These are phyloP conservation scores for Cantharellus cinnabarinus DNA, from an alignment of 768 basidiomycete species.

Conservation along the genomic window DNA sequence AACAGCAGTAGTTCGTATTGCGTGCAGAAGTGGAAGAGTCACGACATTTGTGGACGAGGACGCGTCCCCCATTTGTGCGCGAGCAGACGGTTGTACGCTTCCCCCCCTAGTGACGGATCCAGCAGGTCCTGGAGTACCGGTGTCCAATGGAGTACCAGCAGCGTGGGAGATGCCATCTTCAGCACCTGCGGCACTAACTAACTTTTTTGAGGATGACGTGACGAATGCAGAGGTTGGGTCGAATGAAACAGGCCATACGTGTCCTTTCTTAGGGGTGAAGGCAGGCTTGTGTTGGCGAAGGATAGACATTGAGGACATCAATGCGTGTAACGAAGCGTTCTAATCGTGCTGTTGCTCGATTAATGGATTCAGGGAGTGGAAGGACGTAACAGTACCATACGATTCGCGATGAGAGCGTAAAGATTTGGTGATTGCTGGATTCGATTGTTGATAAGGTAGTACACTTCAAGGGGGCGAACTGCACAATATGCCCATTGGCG, in stretches of 20 bases:
- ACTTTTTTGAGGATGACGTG: constrained; percentile 12
- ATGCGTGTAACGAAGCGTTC: constrained; percentile 11
- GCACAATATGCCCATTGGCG: constrained; percentile 2
- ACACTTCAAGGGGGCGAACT: constrained; percentile 64
- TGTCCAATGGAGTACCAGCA: not conserved
- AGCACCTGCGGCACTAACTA: constrained; percentile 5
- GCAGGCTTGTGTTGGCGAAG: constrained; percentile 57
- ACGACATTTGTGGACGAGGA: not conserved
- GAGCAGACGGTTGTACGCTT: not conserved
- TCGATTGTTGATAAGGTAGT: constrained; percentile 75
- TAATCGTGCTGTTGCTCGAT: constrained; percentile 24
- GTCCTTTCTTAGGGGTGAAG: constrained; percentile 66
- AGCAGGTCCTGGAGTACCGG: not conserved
- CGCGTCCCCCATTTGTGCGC: not conserved
- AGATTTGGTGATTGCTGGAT: constrained; percentile 79
- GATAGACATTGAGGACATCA: constrained; percentile 59
- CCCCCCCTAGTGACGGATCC: not conserved
- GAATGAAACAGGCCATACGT: constrained; percentile 51
- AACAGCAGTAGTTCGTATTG: constrained; percentile 58
- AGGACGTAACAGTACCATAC: constrained; percentile 30
- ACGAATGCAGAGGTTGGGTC: constrained; percentile 22
- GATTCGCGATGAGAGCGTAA: constrained; percentile 66
- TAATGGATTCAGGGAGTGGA: constrained; percentile 36
- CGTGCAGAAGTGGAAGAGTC: constrained; percentile 34
- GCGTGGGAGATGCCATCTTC: not conserved